Evolutionary conservation across 805 yeast genomes (phyloP), one percentile per base, ranked within the genome.

Genomic region (Nakazawaea holstii): DNA sequence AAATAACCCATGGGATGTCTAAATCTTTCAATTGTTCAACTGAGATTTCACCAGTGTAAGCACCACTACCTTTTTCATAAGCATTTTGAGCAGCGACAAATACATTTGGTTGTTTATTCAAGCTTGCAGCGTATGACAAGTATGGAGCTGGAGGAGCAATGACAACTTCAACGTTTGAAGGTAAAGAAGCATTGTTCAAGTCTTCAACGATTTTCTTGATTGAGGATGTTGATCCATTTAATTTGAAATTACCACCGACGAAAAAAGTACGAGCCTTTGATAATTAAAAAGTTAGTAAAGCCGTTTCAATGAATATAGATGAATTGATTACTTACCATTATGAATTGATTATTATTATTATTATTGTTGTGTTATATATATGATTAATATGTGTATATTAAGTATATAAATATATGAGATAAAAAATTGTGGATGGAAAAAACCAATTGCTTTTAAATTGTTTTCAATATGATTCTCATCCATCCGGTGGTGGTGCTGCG

Each of bases 241-340:
- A 84, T 74, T 94, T 94, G 82, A 94, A 92, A 90, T 94, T 94
- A 65, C 99, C 99, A 62, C 99, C 99, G 66, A 94, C 96, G 71
- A 94, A 91, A 76, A 92, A 94, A 71, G 77, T 80, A 74, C 96
- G 87, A 68, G 95, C 83, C 95, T 41, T 13, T 10, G 3, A 14
- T 3, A 37, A 15, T 13, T 9, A 13, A 3, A n/a, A 30, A 13
- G 36, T 33, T 33, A 33, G 36, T 13, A 30, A 2, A n/a, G 4
- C 33, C 4, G 4, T 10, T 2, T 30, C 4, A 6, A 6, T 4
- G 3, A 3, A 30, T 11, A 30, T n/a, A 8, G 17, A 8, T 17
- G 11, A 27, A 13, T n/a, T 17, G 30, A 30, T 11, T 29, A 32
- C 39, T 39, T 29, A 35, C 38, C 45, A 43, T 41, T 32, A 15